These are phyloP conservation scores for Metahyphopichia silvanorum DNA, from an alignment of 805 yeast species.

Conservation along the genomic window DNA sequence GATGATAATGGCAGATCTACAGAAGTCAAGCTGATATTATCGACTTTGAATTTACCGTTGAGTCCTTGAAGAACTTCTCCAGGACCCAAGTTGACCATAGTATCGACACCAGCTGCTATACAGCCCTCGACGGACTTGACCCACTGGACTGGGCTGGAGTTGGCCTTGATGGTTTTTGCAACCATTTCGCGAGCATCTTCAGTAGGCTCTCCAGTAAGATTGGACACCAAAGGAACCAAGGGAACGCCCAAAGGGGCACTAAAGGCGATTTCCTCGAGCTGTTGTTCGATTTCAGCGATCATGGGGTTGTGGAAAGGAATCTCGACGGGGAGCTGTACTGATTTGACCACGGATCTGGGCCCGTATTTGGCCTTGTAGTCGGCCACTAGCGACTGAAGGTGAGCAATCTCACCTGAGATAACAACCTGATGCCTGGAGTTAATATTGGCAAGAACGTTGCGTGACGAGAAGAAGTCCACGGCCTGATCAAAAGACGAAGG, in stretches of 20 bases:
- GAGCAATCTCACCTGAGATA: constrained; percentile 36
- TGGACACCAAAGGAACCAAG: constrained; percentile 35
- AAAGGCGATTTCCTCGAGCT: constrained; percentile 18
- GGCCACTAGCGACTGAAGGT: constrained; percentile 20
- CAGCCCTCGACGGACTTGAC: constrained; percentile 26
- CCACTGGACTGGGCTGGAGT: constrained; percentile 45
- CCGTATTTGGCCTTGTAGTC: constrained; percentile 10
- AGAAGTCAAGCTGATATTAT: constrained; percentile 6
- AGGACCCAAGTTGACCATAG: constrained; percentile 36
- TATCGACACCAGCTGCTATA: constrained; percentile 11
- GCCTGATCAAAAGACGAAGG: constrained; percentile 19
- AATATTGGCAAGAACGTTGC: constrained; percentile 42
- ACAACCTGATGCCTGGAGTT: constrained; percentile 43
- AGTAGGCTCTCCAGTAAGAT: constrained; percentile 26
- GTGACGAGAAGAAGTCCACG: constrained; percentile 11
- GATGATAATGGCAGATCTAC: too few relatives aligned
- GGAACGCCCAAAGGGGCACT: constrained; percentile 6
- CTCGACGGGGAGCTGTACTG: constrained; percentile 37
- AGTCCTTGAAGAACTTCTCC: constrained; percentile 30
- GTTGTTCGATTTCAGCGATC: constrained; percentile 34
- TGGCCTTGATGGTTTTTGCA: constrained; percentile 33
- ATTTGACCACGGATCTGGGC: constrained; percentile 18
- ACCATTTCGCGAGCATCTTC: constrained; percentile 19
- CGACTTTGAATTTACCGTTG: constrained; percentile 12
- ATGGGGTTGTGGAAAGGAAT: constrained; percentile 51